phyloP scores from a whole-genome alignment of 495 filamentous ascomycete genomes.

The Podospora pseudopauciseta region DNA sequence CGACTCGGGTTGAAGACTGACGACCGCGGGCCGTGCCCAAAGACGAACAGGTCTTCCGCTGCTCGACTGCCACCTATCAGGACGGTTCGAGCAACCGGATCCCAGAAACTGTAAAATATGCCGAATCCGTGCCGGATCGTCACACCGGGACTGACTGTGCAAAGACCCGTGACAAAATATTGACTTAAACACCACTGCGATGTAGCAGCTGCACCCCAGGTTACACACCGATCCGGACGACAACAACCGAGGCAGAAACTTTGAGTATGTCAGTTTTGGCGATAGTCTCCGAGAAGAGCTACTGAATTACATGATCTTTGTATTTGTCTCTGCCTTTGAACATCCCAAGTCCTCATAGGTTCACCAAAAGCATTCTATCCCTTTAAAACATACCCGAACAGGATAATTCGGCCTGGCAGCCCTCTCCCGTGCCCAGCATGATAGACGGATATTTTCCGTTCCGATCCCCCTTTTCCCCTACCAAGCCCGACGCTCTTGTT shows the following conservation, averaged over 20 bases:
- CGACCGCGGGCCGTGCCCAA: background rate
- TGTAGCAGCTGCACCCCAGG: background rate
- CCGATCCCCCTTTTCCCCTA: background rate
- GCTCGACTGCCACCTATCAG: no score
- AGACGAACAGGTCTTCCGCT: background rate
- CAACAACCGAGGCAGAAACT: background rate
- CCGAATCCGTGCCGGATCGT: background rate
- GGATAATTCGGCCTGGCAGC: background rate
- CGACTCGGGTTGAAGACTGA: background rate
- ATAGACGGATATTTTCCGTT: background rate
- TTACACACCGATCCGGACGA: background rate
- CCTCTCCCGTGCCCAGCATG: background rate
- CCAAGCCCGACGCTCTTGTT: background rate
- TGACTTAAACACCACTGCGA: background rate
- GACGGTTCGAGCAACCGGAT: no score
- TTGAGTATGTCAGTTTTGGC: background rate
- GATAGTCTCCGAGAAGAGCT: background rate
- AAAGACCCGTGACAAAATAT: background rate
- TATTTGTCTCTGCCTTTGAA: no score
- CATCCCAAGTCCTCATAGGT: no score
- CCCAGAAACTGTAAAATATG: background rate
- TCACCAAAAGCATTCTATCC: no score
- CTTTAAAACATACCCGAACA: no score
- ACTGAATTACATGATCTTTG: no score
- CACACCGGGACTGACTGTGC: background rate